phyloP scores from a whole-genome alignment of 179 eudicot species.

The Nepenthes alata region DNA sequence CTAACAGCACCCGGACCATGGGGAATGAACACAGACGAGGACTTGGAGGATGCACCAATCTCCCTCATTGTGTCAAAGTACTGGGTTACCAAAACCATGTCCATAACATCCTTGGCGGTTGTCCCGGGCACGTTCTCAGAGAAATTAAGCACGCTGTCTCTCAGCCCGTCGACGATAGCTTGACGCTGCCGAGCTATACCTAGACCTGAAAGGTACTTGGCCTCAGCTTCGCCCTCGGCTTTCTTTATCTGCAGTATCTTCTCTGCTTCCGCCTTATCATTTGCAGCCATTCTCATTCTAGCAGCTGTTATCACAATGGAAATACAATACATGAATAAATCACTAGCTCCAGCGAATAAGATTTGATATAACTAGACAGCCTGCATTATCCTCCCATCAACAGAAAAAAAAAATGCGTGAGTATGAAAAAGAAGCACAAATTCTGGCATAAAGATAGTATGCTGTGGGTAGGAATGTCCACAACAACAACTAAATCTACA shows the following conservation, averaged over 20 bases:
- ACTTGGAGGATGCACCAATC: slow-evolving; percentile 31
- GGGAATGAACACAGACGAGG: slow-evolving; percentile 35
- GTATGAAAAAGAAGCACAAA: too few relatives aligned
- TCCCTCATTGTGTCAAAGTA: slow-evolving; percentile 45
- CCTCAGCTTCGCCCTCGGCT: slow-evolving; percentile 44
- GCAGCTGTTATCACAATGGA: slow-evolving; percentile 20
- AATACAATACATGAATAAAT: too few relatives aligned
- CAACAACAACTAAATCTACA: too few relatives aligned
- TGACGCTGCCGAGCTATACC: slow-evolving; percentile 46
- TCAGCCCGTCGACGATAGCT: slow-evolving; percentile 41
- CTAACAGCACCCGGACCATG: slow-evolving; percentile 42
- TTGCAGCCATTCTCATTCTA: slow-evolving; percentile 40
- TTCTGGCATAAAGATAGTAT: too few relatives aligned
- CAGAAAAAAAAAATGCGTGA: too few relatives aligned
- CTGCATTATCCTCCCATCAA: too few relatives aligned
- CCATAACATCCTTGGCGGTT: slow-evolving; percentile 39
- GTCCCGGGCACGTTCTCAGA: slow-evolving; percentile 41
- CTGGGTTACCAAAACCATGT: slow-evolving; percentile 38
- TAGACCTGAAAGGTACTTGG: slow-evolving; percentile 33
- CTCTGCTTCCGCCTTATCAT: slow-evolving; percentile 43
- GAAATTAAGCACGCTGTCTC: slow-evolving; percentile 41
- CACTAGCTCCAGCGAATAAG: too few relatives aligned
- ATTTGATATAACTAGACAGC: not conserved
- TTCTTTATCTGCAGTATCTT: slow-evolving; percentile 39
- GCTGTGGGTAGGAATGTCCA: too few relatives aligned